phyloP scores from a whole-genome alignment of 2,329 filamentous ascomycete species.

The Colletotrichum cuscutae region DNA sequence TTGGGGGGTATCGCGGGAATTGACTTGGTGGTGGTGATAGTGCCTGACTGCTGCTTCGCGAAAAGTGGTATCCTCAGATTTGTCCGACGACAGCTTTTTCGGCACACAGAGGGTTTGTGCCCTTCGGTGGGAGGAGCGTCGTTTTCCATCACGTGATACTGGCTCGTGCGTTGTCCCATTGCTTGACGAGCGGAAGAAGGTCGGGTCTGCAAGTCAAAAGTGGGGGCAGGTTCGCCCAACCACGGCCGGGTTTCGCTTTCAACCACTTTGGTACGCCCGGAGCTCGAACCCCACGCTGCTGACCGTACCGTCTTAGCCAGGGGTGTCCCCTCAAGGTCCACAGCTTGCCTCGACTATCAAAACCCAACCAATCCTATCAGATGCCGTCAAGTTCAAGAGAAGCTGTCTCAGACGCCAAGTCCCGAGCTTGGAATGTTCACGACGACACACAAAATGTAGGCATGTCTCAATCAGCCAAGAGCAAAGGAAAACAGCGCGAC shows the following conservation, averaged over 20 bases:
- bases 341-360: background rate
- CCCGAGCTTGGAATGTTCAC: conserved; percentile 28
- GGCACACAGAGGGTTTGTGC: background rate
- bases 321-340: conserved; percentile 18
- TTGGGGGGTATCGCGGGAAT: conserved; percentile 46
- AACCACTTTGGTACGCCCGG: background rate
- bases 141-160: conserved; percentile 17
- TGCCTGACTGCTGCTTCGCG: conserved; percentile 20
- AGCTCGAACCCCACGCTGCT: conserved; percentile 11
- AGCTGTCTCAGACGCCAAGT: conserved; percentile 30
- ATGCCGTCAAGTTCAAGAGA: conserved; percentile 31
- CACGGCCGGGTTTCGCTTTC: background rate
- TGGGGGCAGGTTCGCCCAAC: background rate
- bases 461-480: conserved; percentile 55
- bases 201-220: background rate
- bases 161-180: background rate
- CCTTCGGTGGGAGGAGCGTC: background rate
- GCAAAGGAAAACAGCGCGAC: conserved; percentile 60
- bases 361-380: conserved; percentile 22
- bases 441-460: conserved; percentile 39
- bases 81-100: background rate
- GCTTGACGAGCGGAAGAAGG: background rate
- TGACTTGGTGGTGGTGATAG: conserved; percentile 44
- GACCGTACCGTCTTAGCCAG: background rate
- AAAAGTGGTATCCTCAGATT: background rate